Percentiles rank a stretch among this genome's conserved stretches.
Conservation (phyloP, 2,329 filamentous ascomycete species). For the Phaeosphaeria sp. region DNA sequence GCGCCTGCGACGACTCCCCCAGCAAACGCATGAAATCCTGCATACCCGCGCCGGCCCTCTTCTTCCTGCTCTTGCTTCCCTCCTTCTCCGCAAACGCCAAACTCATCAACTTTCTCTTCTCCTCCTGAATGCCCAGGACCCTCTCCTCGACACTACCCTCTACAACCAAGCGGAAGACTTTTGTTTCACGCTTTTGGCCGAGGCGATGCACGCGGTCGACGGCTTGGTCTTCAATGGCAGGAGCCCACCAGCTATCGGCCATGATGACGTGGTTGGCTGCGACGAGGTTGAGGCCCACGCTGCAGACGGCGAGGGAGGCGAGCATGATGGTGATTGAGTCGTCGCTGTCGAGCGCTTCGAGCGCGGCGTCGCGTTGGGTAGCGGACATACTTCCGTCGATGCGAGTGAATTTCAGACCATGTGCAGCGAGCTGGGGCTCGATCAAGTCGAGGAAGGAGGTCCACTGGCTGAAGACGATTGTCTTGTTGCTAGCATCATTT, state of each 20-base stretch:
- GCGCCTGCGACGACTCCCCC: slow-evolving; percentile 15
- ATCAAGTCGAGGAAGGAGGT: slow-evolving; percentile 76
- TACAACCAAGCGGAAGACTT: slow-evolving; percentile 81
- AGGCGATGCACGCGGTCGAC: slow-evolving; percentile 87
- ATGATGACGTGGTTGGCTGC: slow-evolving; percentile 86
- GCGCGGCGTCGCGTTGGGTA: slow-evolving; percentile 72
- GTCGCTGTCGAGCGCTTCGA: slow-evolving; percentile 71
- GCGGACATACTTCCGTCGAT: slow-evolving; percentile 84
- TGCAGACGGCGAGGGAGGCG: slow-evolving; percentile 81
- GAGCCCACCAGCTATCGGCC: slow-evolving; percentile 87
- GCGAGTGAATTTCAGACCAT: slow-evolving; percentile 70
- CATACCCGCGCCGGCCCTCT: slow-evolving; percentile 51
- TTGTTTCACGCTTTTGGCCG: slow-evolving; percentile 80
- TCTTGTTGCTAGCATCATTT: slow-evolving; percentile 67
- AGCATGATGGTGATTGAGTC: slow-evolving; percentile 76
- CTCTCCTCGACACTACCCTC: slow-evolving; percentile 81
- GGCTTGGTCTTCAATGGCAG: slow-evolving; percentile 90
- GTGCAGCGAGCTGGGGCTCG: slow-evolving; percentile 68
- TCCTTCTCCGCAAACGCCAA: slow-evolving; percentile 80
- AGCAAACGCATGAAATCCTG: slow-evolving; percentile 54
- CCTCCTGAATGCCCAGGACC: slow-evolving; percentile 77
- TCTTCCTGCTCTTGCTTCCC: slow-evolving; percentile 59
- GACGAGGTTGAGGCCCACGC: slow-evolving; percentile 85
- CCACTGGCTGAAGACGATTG: slow-evolving; percentile 80
- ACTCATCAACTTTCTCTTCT: slow-evolving; percentile 79